These are phyloP conservation scores for Linanthus parryae DNA, from an alignment of 148 eudicot species.

Conservation along the genomic window DNA sequence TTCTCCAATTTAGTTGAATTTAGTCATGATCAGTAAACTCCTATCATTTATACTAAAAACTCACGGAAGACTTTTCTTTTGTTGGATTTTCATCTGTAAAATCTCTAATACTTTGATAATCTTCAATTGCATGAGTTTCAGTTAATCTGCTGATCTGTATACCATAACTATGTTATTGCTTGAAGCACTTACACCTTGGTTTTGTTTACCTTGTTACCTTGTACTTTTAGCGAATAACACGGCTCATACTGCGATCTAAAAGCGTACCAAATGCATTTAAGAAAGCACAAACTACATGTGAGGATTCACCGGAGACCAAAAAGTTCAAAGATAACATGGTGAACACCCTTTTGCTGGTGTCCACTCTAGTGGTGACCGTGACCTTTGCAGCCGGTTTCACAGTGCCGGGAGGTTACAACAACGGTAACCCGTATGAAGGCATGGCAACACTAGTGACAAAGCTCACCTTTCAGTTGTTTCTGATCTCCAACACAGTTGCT, in stretches of 20 bases:
- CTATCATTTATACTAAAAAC: too few relatives aligned
- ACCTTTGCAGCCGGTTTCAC: conserved; percentile 24
- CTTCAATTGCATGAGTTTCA: too few relatives aligned
- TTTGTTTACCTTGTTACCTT: too few relatives aligned
- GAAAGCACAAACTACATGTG: not conserved
- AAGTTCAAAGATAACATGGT: conserved; percentile 19
- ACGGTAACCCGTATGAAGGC: conserved; percentile 13
- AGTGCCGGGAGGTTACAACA: conserved; percentile 23
- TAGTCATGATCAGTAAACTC: too few relatives aligned
- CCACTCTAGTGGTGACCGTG: conserved; percentile 21
- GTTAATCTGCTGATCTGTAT: too few relatives aligned
- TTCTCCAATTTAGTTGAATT: too few relatives aligned
- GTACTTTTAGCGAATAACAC: conserved; percentile 21
- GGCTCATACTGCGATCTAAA: conserved; percentile 18
- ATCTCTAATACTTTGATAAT: too few relatives aligned
- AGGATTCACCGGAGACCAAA: conserved; percentile 2
- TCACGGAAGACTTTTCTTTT: too few relatives aligned
- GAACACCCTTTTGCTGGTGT: conserved; percentile 19
- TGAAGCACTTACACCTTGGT: too few relatives aligned
- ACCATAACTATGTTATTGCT: too few relatives aligned
- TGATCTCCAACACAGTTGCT: conserved; percentile 34
- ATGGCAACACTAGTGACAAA: conserved; percentile 14
- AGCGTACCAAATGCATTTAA: conserved; percentile 17
- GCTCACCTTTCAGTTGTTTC: conserved; percentile 15
- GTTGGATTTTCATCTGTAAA: too few relatives aligned